A percentile compares a stretch with the other conserved stretches of the same genome.
Conservation (phyloP, 257 asterid genomes). For the Nicotiana otophora region DNA sequence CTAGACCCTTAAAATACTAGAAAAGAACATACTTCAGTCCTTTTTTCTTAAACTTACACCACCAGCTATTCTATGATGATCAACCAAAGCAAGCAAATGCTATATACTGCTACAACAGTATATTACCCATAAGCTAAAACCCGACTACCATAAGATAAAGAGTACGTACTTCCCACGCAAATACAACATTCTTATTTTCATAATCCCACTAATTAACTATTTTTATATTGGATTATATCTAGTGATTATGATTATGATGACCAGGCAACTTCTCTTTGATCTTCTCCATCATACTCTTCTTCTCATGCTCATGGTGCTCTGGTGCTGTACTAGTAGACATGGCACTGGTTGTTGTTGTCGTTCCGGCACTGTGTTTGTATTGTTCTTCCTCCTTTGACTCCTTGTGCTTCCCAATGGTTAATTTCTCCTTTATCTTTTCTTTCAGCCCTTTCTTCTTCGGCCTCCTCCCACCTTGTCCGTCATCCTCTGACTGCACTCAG, state of each 20-base stretch:
- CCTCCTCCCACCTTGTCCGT: slow-evolving; percentile 67
- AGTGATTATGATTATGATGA: slow-evolving; percentile 35
- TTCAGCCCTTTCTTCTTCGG: slow-evolving; percentile 58
- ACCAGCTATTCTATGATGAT: background rate
- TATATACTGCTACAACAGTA: background rate
- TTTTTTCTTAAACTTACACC: background rate
- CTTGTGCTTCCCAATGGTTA: slow-evolving; percentile 39
- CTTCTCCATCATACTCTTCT: slow-evolving; percentile 69
- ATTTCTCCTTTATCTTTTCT: slow-evolving; percentile 58
- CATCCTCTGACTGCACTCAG: slow-evolving; percentile 53
- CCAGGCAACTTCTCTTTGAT: slow-evolving; percentile 80
- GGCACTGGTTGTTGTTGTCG: slow-evolving; percentile 20
- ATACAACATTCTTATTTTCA: background rate
- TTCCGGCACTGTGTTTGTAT: slow-evolving; percentile 3
- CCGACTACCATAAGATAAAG: background rate
- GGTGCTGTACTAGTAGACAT: slow-evolving; percentile 24
- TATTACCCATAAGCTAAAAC: background rate
- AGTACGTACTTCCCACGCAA: background rate
- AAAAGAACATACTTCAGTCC: no score
- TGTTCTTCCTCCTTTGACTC: slow-evolving; percentile 23
- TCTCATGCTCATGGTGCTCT: slow-evolving; percentile 45
- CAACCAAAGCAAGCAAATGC: background rate
- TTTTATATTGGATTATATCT: background rate
- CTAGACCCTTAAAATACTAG: background rate
- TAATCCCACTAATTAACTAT: background rate